Conservation (phyloP, 169 alveolate species). For the Blepharisma undulans region DNA sequence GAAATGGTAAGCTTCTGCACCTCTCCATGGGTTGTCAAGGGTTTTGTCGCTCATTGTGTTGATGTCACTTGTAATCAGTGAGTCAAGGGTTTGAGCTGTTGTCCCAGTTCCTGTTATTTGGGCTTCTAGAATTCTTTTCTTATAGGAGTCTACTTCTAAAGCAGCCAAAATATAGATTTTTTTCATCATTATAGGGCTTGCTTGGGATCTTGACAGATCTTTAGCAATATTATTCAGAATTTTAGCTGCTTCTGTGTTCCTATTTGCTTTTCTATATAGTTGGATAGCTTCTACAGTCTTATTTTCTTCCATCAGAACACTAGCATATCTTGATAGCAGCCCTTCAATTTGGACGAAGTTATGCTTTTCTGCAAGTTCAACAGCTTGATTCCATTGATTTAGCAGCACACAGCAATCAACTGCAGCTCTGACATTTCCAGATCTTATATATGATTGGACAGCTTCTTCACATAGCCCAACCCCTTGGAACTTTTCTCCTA, state of each 20-base stretch:
- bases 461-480: slow-evolving; percentile 90
- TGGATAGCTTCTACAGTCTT: slow-evolving; percentile 87
- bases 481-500: slow-evolving; percentile 86
- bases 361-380: slow-evolving; percentile 88
- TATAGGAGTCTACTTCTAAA: slow-evolving; percentile 88
- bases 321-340: slow-evolving; percentile 85
- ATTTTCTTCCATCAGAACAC: slow-evolving; percentile 29
- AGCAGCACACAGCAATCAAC: slow-evolving; percentile 89
- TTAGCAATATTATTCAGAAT: slow-evolving; percentile 76
- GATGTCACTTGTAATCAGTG: slow-evolving; percentile 84
- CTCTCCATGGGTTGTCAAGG: slow-evolving; percentile 90
- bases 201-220: slow-evolving; percentile 72
- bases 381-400: slow-evolving; percentile 92
- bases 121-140: slow-evolving; percentile 83
- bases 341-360: slow-evolving; percentile 88
- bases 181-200: slow-evolving; percentile 83
- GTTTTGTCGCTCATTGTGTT: slow-evolving; percentile 82
- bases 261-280: slow-evolving; percentile 89
- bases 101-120: slow-evolving; percentile 79
- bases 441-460: slow-evolving; percentile 83
- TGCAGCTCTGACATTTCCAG: slow-evolving; percentile 87
- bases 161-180: slow-evolving; percentile 91
- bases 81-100: slow-evolving; percentile 81
- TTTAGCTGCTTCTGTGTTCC: slow-evolving; percentile 89
- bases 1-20: slow-evolving; percentile 88